phyloP scores from a whole-genome alignment of 257 asterid genomes.

The Agastache rugosa region DNA sequence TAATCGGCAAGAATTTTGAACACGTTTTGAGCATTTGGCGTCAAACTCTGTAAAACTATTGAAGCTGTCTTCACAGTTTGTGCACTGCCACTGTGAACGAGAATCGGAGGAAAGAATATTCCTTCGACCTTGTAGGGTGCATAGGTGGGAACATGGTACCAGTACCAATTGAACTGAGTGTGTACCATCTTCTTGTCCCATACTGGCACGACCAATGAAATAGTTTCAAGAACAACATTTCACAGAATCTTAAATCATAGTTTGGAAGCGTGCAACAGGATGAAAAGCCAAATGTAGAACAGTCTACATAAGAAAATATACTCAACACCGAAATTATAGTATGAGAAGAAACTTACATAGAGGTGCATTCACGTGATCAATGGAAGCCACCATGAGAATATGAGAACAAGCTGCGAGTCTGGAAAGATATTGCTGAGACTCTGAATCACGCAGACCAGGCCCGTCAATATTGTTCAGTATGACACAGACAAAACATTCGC shows the following conservation, averaged over 20 bases:
- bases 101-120: constrained; percentile 75
- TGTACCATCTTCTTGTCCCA: constrained; percentile 99
- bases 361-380: constrained; percentile 90
- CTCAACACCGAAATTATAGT: neutral
- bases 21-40: constrained; percentile 90
- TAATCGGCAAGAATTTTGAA: constrained; percentile 80
- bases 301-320: neutral
- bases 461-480: constrained; percentile 89
- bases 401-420: constrained; percentile 87
- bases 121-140: constrained; percentile 91
- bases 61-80: constrained; percentile 92
- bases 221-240: constrained; percentile 23
- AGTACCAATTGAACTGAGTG: constrained; percentile 95
- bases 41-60: constrained; percentile 87
- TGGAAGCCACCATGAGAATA: constrained; percentile 80
- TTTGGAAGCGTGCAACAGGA: constrained; percentile 6
- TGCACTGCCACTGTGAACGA: constrained; percentile 73
- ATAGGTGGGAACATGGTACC: constrained; percentile 94
- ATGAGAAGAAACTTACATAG: constrained; percentile 66
- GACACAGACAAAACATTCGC: constrained; percentile 67
- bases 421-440: constrained; percentile 81
- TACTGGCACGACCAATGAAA: constrained; percentile 49
- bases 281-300: neutral
- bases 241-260: constrained; percentile 10
- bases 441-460: constrained; percentile 83